A percentile compares a stretch with the other conserved stretches of the same genome.
These are phyloP conservation scores for Pseudoscleropodium purum DNA, from an alignment of 225 moss, liverwort and hornwort genomes.

Conservation along the genomic window DNA sequence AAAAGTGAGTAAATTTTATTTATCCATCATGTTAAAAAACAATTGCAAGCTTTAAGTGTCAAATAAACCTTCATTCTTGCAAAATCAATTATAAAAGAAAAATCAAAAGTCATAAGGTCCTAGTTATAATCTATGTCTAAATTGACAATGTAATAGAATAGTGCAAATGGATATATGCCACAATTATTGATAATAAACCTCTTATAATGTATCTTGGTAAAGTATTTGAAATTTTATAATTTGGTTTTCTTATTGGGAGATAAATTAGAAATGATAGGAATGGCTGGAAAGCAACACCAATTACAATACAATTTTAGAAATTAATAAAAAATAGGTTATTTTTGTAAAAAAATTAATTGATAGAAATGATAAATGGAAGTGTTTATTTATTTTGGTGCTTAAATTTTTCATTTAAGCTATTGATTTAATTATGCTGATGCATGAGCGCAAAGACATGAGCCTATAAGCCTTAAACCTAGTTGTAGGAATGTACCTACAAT, in stretches of 20 bases:
- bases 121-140: neutral
- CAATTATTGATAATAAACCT: neutral
- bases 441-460: too few species aligned
- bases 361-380: neutral
- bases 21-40: too few species aligned
- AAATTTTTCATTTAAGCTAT: neutral
- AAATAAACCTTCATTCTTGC: neutral
- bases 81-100: neutral
- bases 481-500: too few species aligned
- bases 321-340: neutral
- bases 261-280: neutral
- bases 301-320: neutral
- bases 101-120: rapidly evolving
- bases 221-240: too few species aligned
- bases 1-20: neutral
- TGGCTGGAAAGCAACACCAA: neutral
- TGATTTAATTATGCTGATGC: too few species aligned
- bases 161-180: neutral
- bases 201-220: neutral
- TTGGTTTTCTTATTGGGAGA: neutral
- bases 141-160: neutral
- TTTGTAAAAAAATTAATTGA: neutral
- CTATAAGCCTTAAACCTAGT: too few species aligned
- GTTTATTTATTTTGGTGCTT: neutral
- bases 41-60: neutral